phyloP scores from a whole-genome alignment of 78 protist genomes.

The Dictyostelium brefeldianum region DNA sequence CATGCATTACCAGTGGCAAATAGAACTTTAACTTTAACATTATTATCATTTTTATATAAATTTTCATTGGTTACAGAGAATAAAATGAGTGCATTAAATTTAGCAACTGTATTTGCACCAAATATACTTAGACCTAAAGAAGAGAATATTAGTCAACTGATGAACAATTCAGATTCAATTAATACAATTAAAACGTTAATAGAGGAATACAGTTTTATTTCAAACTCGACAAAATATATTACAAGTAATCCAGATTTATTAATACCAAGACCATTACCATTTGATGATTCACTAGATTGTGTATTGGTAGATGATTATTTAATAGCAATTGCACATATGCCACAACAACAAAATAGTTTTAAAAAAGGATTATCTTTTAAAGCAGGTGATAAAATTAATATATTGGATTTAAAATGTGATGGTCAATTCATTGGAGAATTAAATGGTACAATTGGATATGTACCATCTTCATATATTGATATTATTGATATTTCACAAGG shows the following conservation, averaged over 20 bases:
- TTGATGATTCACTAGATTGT: not conserved
- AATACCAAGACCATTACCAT: not conserved
- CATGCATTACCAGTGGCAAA: constrained; percentile 19
- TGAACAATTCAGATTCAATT: constrained; percentile 3
- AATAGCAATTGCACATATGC: not conserved
- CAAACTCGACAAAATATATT: not conserved
- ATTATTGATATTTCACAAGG: not conserved
- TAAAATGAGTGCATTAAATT: constrained; percentile 54
- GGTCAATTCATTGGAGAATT: not conserved
- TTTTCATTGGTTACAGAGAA: constrained; percentile 6
- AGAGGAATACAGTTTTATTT: not conserved
- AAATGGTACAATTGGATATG: not conserved
- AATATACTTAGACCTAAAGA: constrained; percentile 43
- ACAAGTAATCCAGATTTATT: not conserved
- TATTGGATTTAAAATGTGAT: not conserved
- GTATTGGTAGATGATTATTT: not conserved
- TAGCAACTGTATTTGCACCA: constrained; percentile 69
- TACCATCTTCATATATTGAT: not conserved
- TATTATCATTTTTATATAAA: constrained; percentile 4
- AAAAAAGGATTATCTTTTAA: not conserved
- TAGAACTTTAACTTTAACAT: not conserved
- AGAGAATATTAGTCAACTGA: constrained; percentile 25
- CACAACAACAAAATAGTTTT: not conserved
- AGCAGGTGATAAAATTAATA: not conserved
- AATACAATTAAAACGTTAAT: not conserved